Conservation (phyloP, 768 basidiomycete genomes). For the Serendipita sp. region DNA sequence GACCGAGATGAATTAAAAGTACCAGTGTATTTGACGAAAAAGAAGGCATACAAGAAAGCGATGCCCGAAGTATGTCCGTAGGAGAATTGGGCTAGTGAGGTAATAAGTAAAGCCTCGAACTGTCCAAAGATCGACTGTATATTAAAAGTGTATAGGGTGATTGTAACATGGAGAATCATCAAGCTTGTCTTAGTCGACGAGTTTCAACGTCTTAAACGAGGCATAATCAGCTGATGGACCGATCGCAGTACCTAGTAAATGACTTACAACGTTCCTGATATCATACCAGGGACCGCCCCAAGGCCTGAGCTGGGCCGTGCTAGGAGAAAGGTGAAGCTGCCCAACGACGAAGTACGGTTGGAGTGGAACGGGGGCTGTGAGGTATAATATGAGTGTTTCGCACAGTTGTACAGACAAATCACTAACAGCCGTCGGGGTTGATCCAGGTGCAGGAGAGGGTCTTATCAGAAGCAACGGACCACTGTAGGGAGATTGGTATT, state of each 20-base stretch:
- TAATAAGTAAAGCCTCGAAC: too few relatives aligned
- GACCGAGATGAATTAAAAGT: too few relatives aligned
- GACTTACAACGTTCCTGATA: neutral
- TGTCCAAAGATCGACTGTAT: too few relatives aligned
- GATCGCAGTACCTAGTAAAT: neutral
- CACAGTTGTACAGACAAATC: neutral
- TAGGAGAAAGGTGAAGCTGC: neutral
- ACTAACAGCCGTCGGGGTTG: slow-evolving; percentile 2
- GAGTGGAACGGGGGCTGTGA: neutral
- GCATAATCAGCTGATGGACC: neutral
- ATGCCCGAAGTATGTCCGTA: too few relatives aligned
- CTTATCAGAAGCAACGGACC: neutral
- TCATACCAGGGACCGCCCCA: slow-evolving; percentile 3
- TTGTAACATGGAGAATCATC: too few relatives aligned
- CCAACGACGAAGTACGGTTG: neutral
- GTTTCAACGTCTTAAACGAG: neutral
- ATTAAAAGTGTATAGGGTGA: too few relatives aligned
- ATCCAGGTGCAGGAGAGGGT: slow-evolving; percentile 3
- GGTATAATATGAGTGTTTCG: neutral
- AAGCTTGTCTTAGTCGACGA: neutral
- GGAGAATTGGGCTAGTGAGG: too few relatives aligned
- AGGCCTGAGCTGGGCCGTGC: neutral
- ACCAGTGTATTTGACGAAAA: too few relatives aligned
- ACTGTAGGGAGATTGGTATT: neutral
- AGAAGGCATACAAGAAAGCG: too few relatives aligned